phyloP scores from a whole-genome alignment of 306 rosid genomes.

The Quercus parvula region DNA sequence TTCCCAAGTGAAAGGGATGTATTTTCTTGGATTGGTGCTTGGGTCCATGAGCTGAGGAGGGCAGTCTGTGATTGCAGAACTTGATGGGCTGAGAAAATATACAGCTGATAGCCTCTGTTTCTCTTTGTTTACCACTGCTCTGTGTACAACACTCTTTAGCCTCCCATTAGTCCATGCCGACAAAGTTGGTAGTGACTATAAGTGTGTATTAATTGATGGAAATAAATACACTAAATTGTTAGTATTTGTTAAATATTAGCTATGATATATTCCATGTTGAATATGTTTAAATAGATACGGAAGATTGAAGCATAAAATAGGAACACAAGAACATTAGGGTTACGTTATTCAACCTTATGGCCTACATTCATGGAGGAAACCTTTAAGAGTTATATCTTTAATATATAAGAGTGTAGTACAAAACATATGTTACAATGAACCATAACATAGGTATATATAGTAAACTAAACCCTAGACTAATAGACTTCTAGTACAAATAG shows the following conservation, averaged over 20 bases:
- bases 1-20: not conserved
- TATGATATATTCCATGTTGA: no score
- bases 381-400: no score
- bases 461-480: no score
- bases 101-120: not conserved
- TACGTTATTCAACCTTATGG: no score
- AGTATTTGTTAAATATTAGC: not conserved
- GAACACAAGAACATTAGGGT: rapidly evolving
- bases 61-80: not conserved
- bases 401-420: no score
- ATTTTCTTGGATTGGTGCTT: not conserved
- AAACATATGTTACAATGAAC: no score
- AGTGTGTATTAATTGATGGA: no score
- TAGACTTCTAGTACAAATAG: no score
- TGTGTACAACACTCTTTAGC: not conserved
- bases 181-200: not conserved
- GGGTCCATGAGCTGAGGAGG: not conserved
- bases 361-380: rapidly evolving
- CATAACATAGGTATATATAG: no score
- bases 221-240: not conserved
- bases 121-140: slow-evolving; percentile 6
- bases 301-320: no score
- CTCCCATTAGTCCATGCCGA: not conserved
- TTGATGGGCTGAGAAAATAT: slow-evolving; percentile 1
- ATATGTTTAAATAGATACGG: no score